Evolutionary conservation across 352 stramenopile genomes (phyloP).

Genomic region (Phytophthora podocarpi): DNA sequence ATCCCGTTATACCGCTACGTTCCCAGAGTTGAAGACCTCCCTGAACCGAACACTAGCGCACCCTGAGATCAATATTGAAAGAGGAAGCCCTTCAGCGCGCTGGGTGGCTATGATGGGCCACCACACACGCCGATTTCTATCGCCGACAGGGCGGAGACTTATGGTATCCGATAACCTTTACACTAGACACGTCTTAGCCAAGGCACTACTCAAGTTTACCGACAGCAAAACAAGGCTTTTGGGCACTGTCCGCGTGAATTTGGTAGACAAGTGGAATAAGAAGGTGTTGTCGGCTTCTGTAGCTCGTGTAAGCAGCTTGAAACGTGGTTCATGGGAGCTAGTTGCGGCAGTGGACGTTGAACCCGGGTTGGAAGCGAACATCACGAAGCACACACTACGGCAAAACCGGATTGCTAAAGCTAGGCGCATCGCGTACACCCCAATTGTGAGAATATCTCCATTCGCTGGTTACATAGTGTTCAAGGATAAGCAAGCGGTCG

Average conservation of each 20-base stretch:
- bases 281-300: background rate
- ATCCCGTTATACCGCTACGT: background rate
- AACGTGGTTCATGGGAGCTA: too few species aligned
- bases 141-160: background rate
- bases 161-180: conserved; percentile 10
- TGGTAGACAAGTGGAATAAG: background rate
- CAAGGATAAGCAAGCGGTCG: background rate
- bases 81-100: background rate
- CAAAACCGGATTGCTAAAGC: too few species aligned
- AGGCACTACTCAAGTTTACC: background rate
- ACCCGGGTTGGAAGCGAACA: too few species aligned
- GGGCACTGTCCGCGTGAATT: background rate
- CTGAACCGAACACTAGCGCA: background rate
- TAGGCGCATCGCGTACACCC: background rate
- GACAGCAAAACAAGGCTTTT: background rate
- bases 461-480: background rate
- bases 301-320: too few species aligned
- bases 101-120: conserved; percentile 17
- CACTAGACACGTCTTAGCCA: conserved; percentile 4
- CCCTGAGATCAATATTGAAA: background rate
- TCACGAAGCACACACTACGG: background rate
- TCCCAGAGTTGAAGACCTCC: background rate
- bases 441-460: background rate
- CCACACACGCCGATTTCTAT: background rate
- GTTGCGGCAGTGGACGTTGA: too few species aligned